Evolutionary conservation across 2,329 filamentous ascomycete species (phyloP).

Genomic region (Calonectria pseudoreteaudii): DNA sequence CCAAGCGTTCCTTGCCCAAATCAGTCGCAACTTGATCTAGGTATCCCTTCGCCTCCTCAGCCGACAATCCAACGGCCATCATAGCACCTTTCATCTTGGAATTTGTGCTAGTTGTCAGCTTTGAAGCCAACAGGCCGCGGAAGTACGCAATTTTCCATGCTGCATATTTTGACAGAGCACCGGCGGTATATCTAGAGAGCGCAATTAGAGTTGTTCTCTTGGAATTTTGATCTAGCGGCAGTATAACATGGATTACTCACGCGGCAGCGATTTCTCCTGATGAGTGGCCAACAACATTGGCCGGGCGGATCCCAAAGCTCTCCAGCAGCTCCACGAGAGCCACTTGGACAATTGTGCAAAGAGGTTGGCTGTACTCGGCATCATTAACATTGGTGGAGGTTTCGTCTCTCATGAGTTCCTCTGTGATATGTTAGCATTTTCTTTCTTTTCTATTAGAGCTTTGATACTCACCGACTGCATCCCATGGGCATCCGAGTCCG

Average conservation of each 20-base stretch:
- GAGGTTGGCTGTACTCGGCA: conserved; percentile 60
- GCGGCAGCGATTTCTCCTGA: conserved; percentile 56
- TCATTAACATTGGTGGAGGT: conserved; percentile 40
- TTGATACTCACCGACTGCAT: neutral
- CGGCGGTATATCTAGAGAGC: neutral
- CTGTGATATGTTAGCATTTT: neutral
- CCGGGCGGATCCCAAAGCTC: conserved; percentile 43
- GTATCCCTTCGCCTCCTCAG: conserved; percentile 35
- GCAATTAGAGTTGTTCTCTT: neutral
- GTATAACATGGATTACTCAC: conserved; percentile 40
- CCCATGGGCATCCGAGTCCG: conserved; percentile 43
- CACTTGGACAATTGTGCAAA: conserved; percentile 67
- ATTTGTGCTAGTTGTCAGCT: neutral
- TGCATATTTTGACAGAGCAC: neutral
- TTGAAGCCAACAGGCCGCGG: conserved; percentile 41
- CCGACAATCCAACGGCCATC: conserved; percentile 47
- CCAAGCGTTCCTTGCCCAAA: neutral
- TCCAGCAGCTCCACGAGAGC: conserved; percentile 53
- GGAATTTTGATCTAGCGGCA: too few species aligned
- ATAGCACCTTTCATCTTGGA: conserved; percentile 41
- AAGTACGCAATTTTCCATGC: conserved; percentile 51
- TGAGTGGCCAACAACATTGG: conserved; percentile 52
- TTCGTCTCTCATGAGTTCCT: neutral
- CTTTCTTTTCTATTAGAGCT: neutral
- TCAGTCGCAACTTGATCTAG: conserved; percentile 24